Evolutionary conservation across 495 filamentous ascomycete genomes (phyloP), one percentile per base, ranked within the genome.

Genomic region (Trichoderma asperelloides): DNA sequence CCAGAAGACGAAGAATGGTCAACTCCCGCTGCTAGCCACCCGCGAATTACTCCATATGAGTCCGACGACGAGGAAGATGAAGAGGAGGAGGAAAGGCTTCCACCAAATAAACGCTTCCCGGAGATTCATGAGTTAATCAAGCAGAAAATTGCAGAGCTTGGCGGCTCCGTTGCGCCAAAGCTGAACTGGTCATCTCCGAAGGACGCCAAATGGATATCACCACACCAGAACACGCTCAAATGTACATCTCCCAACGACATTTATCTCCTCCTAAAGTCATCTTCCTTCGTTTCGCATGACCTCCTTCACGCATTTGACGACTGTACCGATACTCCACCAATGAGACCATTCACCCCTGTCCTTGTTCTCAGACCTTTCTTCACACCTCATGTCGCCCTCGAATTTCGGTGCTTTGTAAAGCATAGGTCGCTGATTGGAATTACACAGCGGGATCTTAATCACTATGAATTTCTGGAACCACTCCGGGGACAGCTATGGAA

Each of bases 151-250:
- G 72, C 82, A 3, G 86, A 90, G 66, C 83, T 97, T 0, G 91
- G 90, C 40, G 94, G 95, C 67, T 86, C 86, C 40, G 93, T 93
- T 0, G 85, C 87, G 0, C 96, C 96, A 2, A 99, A 99, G 73
- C 81, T 99, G 28, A 97, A 98, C 81, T 99, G 95, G 95, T 96
- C 93, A 37, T 86, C 91, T 4, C 95, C 95, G 0, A 97, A 97
- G 75, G 95, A 99, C 74, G 96, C 95, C 11, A 91, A 90, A n/a
- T 97, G 91, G 87, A 98, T 98, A 78, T 85, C 85, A 16, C 87
- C 91, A 1, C 82, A 80, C 71, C 92, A 91, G 33, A 98, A 98
- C 71, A 93, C 88, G 43, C 87, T 96, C 71, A 91, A 96, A 74
- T 99, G 95, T 77, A 85, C 85, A 0, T 86, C 85, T 1, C 84